These are phyloP conservation scores for Hypoxylon sp. DNA, from an alignment of 2,329 filamentous ascomycete species.

Conservation along the genomic window DNA sequence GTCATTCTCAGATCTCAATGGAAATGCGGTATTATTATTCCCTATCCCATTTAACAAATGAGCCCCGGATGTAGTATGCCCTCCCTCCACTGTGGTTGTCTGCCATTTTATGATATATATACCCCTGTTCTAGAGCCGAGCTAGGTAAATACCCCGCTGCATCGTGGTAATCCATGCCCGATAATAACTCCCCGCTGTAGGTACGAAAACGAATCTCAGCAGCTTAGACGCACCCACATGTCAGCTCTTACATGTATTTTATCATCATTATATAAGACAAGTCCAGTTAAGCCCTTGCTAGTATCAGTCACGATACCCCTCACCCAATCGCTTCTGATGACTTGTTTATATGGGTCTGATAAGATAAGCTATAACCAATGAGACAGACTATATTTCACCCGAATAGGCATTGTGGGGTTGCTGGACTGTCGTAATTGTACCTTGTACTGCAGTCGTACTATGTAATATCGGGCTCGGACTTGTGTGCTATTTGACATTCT, in stretches of 20 bases:
- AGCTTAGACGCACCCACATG: conserved; percentile 12
- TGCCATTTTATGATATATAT: conserved; percentile 3
- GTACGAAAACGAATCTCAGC: conserved; percentile 15
- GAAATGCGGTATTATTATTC: conserved; percentile 42
- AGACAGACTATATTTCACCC: conserved; percentile 8
- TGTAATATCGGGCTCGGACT: conserved; percentile 16
- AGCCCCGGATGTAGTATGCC: neutral
- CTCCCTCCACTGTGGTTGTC: neutral
- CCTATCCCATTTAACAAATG: conserved; percentile 1
- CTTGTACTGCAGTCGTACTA: conserved; percentile 20
- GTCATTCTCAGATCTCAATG: conserved; percentile 27
- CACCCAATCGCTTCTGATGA: conserved; percentile 31
- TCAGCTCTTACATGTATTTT: conserved; percentile 7
- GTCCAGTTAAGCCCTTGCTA: conserved; percentile 14
- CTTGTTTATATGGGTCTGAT: conserved; percentile 19
- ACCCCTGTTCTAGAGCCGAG: conserved; percentile 23
- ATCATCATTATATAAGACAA: conserved; percentile 14
- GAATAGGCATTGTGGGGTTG: conserved; percentile 28
- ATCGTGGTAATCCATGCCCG: conserved; percentile 29
- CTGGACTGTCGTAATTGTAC: conserved; percentile 35
- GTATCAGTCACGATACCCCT: conserved; percentile 28
- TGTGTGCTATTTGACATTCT: conserved; percentile 8
- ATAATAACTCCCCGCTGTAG: conserved; percentile 38
- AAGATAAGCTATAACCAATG: conserved; percentile 39
- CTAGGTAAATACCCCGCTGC: conserved; percentile 34